Percentiles rank a stretch among this genome's conserved stretches.
phyloP scores from a whole-genome alignment of 1,284 basidiomycete species.

The Cryptococcus floricola region DNA sequence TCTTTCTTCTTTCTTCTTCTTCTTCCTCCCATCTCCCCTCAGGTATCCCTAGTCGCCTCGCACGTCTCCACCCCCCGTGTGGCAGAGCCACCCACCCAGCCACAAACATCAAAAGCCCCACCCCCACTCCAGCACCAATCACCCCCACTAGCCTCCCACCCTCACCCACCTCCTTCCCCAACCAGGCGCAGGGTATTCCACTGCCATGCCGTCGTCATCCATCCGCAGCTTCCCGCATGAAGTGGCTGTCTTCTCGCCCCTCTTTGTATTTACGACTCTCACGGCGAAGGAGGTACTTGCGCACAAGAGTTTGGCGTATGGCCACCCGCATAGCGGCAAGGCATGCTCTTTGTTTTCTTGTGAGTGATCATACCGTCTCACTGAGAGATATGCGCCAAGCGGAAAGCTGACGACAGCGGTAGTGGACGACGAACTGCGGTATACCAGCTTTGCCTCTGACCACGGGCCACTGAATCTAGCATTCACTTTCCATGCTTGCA shows the following conservation, averaged over 20 bases:
- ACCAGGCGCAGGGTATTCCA: neutral
- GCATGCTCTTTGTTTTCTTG: conserved; percentile 35
- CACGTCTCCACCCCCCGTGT: neutral
- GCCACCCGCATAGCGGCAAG: conserved; percentile 30
- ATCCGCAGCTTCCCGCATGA: conserved; percentile 30
- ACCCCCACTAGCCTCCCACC: neutral
- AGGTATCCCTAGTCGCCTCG: neutral
- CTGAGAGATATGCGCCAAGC: neutral
- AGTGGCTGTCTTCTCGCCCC: conserved; percentile 34
- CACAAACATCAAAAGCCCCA: neutral
- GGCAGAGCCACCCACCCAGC: neutral
- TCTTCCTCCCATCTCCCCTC: neutral
- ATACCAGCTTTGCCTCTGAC: conserved; percentile 91
- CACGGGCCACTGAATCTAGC: conserved; percentile 91
- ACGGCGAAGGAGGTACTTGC: conserved; percentile 19
- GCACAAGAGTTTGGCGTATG: conserved; percentile 22
- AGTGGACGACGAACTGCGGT: conserved; percentile 76
- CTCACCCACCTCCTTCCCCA: neutral
- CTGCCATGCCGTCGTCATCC: neutral
- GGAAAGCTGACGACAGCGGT: neutral
- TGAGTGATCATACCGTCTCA: conserved; percentile 10
- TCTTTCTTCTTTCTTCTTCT: neutral
- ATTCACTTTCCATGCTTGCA: conserved; percentile 90
- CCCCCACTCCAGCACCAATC: neutral
- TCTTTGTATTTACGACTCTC: conserved; percentile 45